These are phyloP conservation scores for Chalciporus chontae DNA, from an alignment of 768 basidiomycete species.

Conservation along the genomic window DNA sequence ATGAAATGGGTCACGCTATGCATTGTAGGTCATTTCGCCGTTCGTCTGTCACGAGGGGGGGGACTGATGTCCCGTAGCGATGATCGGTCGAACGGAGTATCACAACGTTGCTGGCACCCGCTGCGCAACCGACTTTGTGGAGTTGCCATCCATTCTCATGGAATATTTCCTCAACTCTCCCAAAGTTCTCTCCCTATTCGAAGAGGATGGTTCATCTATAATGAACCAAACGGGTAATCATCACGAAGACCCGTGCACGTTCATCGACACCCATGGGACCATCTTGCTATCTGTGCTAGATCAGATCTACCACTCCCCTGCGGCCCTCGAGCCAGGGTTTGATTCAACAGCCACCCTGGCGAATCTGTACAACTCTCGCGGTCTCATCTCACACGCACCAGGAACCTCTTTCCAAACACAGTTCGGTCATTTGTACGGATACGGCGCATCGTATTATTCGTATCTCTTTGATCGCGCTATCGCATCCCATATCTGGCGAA, in stretches of 20 bases:
- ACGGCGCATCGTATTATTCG: constrained; percentile 97
- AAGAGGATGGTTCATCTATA: constrained; percentile 44
- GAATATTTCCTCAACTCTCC: constrained; percentile 93
- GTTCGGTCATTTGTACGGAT: constrained; percentile 93
- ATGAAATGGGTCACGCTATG: constrained; percentile 99
- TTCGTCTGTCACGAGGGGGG: not conserved
- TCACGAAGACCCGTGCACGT: constrained; percentile 71
- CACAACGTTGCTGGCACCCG: constrained; percentile 98
- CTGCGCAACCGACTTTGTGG: constrained; percentile 97
- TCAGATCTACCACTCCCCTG: constrained; percentile 83
- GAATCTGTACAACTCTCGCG: constrained; percentile 60
- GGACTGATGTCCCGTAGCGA: constrained; percentile 53
- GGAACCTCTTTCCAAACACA: constrained; percentile 94
- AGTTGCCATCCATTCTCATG: constrained; percentile 97
- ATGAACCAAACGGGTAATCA: constrained; percentile 54
- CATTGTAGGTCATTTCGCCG: constrained; percentile 71
- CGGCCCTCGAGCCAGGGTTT: constrained; percentile 52
- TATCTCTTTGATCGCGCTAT: constrained; percentile 97
- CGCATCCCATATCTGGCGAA: constrained; percentile 84
- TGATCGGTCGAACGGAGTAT: constrained; percentile 96
- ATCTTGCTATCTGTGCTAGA: constrained; percentile 88
- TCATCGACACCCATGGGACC: constrained; percentile 88
- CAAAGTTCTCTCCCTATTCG: constrained; percentile 76
- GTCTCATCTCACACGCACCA: constrained; percentile 77
- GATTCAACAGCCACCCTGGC: constrained; percentile 70